phyloP scores from a whole-genome alignment of 2,329 filamentous ascomycete genomes.

The Stachybotrys chlorohalonatus region DNA sequence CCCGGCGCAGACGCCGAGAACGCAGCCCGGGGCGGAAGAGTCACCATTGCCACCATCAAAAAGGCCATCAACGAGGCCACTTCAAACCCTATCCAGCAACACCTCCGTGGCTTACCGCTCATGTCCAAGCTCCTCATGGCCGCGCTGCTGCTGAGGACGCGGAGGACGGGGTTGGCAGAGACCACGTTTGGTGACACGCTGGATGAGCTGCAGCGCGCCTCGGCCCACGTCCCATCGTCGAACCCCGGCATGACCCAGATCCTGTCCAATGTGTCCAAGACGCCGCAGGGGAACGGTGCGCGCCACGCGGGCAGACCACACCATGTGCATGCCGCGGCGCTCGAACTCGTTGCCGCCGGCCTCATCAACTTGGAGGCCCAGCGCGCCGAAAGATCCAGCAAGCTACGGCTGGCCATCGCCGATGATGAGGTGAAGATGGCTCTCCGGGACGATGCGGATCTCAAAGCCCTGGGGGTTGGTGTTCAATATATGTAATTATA shows the following conservation, averaged over 20 bases:
- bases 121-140: conserved; percentile 78
- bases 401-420: conserved; percentile 75
- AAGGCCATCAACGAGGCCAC: conserved; percentile 93
- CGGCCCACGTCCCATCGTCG: conserved; percentile 22
- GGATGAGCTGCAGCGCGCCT: conserved; percentile 54
- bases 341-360: conserved; percentile 79
- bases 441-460: conserved; percentile 78
- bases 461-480: conserved; percentile 65
- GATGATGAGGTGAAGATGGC: conserved; percentile 88
- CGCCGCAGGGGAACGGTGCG: conserved; percentile 15
- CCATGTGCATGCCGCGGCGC: conserved; percentile 59
- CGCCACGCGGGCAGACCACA: conserved; percentile 22
- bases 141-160: conserved; percentile 67
- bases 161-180: conserved; percentile 78
- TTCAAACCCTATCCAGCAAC: conserved; percentile 83
- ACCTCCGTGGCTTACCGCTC: conserved; percentile 73
- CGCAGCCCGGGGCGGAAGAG: conserved; percentile 36
- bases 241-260: conserved; percentile 27
- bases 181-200: conserved; percentile 82
- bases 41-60: conserved; percentile 90
- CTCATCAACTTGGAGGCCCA: conserved; percentile 76
- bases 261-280: conserved; percentile 18
- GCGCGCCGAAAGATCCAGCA: conserved; percentile 76
- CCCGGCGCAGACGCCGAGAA: conserved; percentile 15
- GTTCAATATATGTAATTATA: conserved; percentile 20